These are phyloP conservation scores for Eimeria mitis DNA, from an alignment of 169 alveolate species.

Conservation along the genomic window DNA sequence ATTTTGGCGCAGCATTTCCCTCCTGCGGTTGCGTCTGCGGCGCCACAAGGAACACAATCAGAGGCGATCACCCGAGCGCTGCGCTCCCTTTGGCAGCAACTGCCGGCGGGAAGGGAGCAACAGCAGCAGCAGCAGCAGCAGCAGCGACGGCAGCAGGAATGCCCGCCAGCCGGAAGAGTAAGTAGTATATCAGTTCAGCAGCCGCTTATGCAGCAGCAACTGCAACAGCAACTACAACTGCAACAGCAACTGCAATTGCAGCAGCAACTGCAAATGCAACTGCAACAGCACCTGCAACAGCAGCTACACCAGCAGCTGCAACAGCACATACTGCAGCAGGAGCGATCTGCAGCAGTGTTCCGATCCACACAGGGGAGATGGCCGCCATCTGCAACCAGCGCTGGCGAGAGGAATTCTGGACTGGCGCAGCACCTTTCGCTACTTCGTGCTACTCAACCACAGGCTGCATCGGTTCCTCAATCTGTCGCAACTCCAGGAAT, in stretches of 20 bases:
- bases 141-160: slow-evolving; percentile 2
- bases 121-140: slow-evolving; percentile 24
- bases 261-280: slow-evolving; percentile 4
- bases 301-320: slow-evolving; percentile 19
- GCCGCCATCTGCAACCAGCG: slow-evolving; percentile 2
- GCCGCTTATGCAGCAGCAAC: slow-evolving; percentile 14
- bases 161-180: not conserved
- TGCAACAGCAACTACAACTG: slow-evolving; percentile 53
- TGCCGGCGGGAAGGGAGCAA: slow-evolving; percentile 27
- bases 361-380: slow-evolving; percentile 5
- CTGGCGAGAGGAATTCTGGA: not conserved
- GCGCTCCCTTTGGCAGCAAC: slow-evolving; percentile 42
- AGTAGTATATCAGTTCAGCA: not conserved
- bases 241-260: slow-evolving; percentile 37
- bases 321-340: slow-evolving; percentile 48
- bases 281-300: slow-evolving; percentile 39
- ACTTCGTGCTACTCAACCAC: slow-evolving; percentile 39
- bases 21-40: not conserved
- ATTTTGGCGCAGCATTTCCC: not conserved
- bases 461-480: slow-evolving; percentile 5
- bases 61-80: not conserved
- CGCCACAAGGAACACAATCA: not conserved
- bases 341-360: slow-evolving; percentile 40
- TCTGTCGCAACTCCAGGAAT: not conserved
- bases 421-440: slow-evolving; percentile 20